Base-by-base conservation (phyloP, 108 stramenopile genomes). In the Nannochloropsis gaditana region DNA sequence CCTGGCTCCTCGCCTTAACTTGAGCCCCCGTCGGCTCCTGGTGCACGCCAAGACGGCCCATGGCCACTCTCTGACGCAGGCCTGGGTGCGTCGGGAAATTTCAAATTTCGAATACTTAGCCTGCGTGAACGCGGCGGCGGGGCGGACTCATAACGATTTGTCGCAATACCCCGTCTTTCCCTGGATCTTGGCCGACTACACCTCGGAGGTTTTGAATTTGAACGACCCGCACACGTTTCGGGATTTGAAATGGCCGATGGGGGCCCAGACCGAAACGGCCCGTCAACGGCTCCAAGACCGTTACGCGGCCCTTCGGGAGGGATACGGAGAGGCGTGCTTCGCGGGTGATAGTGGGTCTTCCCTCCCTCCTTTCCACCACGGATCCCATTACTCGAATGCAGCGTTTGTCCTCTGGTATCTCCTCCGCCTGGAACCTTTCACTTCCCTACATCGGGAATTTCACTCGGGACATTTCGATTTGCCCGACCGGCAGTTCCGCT, bases 81-180 rank as follows among this genome's bases (percentile, higher is more conserved):
- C 86, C 2, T 91, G 91, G 91, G 41, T 90, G 41, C 47, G 84
- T 19, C 83, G 91, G 9, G 85, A 90, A 80, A 87, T 98, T 41
- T 94, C 96, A 31, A 99, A 98, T 83, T 98, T 98, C 84, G 97
- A 98, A 82, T 99, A 98, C 88, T 85, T 99, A 9, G 90, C 95
- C 45, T 92, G 93, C 85, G 86, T 97, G 83, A 99, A 99, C 87
- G 92, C 94, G 82, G 88, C 97, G 59, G 95, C 99, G 2, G 99
- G 99, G 11, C 86, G 99, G 45, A 95, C 94, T 43, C 95, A 93
- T 83, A 94, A 96, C 85, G 96, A 98, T 86, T 92, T 96, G 41
- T 95, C 95, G 81, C 96, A 98, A 84, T 99, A 99, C 87, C 99
- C 99, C 9, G 95, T 99, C 31, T 93, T 99, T 79, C 99, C 99